Evolutionary conservation across 768 basidiomycete species (phyloP).

Genomic region (Tephrocybe rancida): DNA sequence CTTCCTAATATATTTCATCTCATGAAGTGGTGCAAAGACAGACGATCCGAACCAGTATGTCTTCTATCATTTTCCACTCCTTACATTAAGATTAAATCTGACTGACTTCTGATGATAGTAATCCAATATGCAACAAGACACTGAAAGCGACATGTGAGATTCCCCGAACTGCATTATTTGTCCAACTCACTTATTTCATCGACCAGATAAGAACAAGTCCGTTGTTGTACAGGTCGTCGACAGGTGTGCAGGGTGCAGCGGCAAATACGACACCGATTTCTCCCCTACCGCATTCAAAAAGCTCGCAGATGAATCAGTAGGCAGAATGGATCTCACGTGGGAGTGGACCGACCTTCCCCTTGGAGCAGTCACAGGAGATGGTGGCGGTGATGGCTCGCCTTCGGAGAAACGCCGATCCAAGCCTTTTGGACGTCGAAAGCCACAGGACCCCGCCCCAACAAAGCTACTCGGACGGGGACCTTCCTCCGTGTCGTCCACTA

Average conservation of each 20-base stretch:
- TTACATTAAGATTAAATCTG: neutral
- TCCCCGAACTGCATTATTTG: neutral
- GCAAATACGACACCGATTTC: constrained; percentile 14
- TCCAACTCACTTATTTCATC: neutral
- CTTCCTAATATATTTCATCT: neutral
- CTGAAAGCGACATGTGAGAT: constrained; percentile 15
- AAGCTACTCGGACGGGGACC: neutral
- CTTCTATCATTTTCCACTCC: neutral
- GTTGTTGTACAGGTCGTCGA: constrained; percentile 20
- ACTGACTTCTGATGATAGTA: constrained; percentile 2
- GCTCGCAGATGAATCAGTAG: constrained; percentile 8
- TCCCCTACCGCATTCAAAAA: constrained; percentile 9
- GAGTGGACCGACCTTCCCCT: constrained; percentile 2
- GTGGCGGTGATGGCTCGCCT: neutral
- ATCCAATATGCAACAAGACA: constrained; percentile 19
- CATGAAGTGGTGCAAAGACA: constrained; percentile 8
- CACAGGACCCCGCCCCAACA: neutral
- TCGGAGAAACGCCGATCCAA: neutral
- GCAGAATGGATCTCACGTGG: constrained; percentile 14
- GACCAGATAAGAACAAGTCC: constrained; percentile 15
- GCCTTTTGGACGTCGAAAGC: neutral
- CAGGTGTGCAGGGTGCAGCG: constrained; percentile 12
- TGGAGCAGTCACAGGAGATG: neutral
- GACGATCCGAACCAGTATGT: constrained; percentile 13
- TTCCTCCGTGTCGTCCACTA: neutral